phyloP scores from a whole-genome alignment of 1,284 basidiomycete genomes.

The Retiboletus fuscus region DNA sequence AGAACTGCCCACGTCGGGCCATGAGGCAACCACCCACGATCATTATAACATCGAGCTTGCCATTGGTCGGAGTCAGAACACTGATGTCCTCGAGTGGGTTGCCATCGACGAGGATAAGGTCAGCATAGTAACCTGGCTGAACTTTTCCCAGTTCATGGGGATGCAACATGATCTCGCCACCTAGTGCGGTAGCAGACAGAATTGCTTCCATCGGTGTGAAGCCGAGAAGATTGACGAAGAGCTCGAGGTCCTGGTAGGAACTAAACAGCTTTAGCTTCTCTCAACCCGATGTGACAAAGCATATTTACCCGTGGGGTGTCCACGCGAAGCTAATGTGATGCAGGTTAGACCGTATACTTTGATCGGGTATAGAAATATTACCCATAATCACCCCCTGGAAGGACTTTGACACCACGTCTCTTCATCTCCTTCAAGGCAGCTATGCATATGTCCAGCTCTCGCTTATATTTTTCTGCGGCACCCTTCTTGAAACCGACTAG shows the following conservation, averaged over 20 bases:
- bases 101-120: slow-evolving; percentile 50
- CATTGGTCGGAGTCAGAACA: slow-evolving; percentile 46
- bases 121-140: slow-evolving; percentile 51
- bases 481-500: slow-evolving; percentile 41
- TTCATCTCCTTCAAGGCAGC: slow-evolving; percentile 51
- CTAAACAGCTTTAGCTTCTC: slow-evolving; percentile 29
- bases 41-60: slow-evolving; percentile 46
- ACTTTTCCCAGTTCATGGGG: slow-evolving; percentile 52
- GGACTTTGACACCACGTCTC: slow-evolving; percentile 47
- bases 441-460: slow-evolving; percentile 49
- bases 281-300: background rate
- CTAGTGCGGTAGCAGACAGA: slow-evolving; percentile 50
- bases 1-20: background rate
- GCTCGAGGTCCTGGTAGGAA: slow-evolving; percentile 52
- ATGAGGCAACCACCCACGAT: slow-evolving; percentile 36
- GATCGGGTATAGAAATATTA: slow-evolving; percentile 23
- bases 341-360: slow-evolving; percentile 10
- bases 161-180: slow-evolving; percentile 51
- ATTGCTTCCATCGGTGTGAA: slow-evolving; percentile 53
- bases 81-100: slow-evolving; percentile 50
- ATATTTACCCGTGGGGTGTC: slow-evolving; percentile 49
- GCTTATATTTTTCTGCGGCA: slow-evolving; percentile 40
- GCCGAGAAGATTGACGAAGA: slow-evolving; percentile 51
- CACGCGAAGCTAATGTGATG: slow-evolving; percentile 47
- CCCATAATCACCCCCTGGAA: slow-evolving; percentile 50